Evolutionary conservation across 192 early-diverging fungal genomes (phyloP).

Genomic region (Mortierella hygrophila): DNA sequence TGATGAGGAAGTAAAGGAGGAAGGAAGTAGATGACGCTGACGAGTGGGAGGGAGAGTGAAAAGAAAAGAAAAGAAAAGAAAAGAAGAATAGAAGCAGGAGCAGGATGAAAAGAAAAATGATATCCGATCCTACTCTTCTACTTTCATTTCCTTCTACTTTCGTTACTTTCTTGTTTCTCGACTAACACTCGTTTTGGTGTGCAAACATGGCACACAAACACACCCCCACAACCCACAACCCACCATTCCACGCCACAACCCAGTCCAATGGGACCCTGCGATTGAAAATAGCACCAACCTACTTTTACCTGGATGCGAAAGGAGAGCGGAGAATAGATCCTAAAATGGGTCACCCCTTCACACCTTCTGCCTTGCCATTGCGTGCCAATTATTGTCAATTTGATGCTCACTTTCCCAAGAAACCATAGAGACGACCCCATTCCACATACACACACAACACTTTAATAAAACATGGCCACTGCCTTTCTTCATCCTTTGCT

Average conservation of each 20-base stretch:
- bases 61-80: background rate
- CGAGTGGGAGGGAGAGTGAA: background rate
- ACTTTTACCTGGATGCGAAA: background rate
- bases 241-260: background rate
- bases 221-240: background rate
- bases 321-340: conserved; percentile 5
- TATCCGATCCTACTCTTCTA: background rate
- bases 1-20: background rate
- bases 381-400: background rate
- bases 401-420: background rate
- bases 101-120: background rate
- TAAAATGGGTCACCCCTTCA: background rate
- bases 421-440: background rate
- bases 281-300: background rate
- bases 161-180: background rate
- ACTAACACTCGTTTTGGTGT: background rate
- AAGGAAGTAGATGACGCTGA: background rate
- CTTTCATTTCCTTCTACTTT: background rate
- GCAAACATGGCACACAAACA: background rate
- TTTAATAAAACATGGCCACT: too few relatives aligned
- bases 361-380: background rate
- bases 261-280: background rate
- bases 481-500: too few relatives aligned
- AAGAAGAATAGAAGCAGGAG: background rate
- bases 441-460: background rate